Evolutionary conservation across 2,329 filamentous ascomycete species (phyloP).

Genomic region (Aspergillus sp.): DNA sequence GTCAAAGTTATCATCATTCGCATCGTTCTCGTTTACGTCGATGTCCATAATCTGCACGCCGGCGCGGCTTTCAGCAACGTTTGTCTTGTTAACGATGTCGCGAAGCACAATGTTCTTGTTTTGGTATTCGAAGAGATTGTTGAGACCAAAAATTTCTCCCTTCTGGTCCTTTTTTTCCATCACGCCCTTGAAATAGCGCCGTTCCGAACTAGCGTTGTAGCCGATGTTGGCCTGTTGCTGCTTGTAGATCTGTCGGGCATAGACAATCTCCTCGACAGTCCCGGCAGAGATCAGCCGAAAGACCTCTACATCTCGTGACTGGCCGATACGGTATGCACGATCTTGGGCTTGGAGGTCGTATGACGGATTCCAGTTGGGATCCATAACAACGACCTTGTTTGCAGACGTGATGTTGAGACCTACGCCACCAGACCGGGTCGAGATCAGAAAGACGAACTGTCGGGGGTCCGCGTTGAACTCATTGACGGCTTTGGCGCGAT

Average conservation of each 20-base stretch:
- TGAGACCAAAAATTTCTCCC: conserved; percentile 89
- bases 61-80: conserved; percentile 86
- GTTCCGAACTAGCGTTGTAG: conserved; percentile 87
- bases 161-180: conserved; percentile 79
- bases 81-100: conserved; percentile 98
- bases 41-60: conserved; percentile 78
- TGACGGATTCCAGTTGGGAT: conserved; percentile 96
- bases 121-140: conserved; percentile 82
- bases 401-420: conserved; percentile 95
- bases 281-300: conserved; percentile 87
- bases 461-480: conserved; percentile 84
- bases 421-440: conserved; percentile 86
- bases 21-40: conserved; percentile 62
- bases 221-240: conserved; percentile 98
- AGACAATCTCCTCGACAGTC: conserved; percentile 95
- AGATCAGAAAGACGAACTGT: conserved; percentile 95
- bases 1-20: conserved; percentile 48
- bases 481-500: conserved; percentile 77
- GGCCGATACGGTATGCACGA: conserved; percentile 91
- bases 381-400: conserved; percentile 96
- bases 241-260: conserved; percentile 96
- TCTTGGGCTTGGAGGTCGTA: conserved; percentile 96
- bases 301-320: conserved; percentile 88
- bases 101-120: conserved; percentile 75
- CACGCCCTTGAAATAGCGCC: conserved; percentile 92